These are phyloP conservation scores for Fusarium phyllophilum DNA, from an alignment of 2,329 filamentous ascomycete genomes.

Conservation along the genomic window DNA sequence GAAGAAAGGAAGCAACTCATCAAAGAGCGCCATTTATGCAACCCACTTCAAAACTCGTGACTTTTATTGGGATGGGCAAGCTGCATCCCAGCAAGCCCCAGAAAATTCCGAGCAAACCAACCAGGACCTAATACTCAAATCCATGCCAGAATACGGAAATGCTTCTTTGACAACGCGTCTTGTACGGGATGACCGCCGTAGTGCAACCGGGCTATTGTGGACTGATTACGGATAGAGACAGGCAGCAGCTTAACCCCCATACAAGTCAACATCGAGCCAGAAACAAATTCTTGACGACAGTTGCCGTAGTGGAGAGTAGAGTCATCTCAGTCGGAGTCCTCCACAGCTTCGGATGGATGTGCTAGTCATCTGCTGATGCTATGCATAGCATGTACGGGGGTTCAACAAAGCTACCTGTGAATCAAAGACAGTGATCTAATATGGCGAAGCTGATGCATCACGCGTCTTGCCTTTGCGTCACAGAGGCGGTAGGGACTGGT, in stretches of 20 bases:
- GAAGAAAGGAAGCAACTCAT: constrained; percentile 27
- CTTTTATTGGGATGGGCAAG: constrained; percentile 36
- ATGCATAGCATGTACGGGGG: not conserved
- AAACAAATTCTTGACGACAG: constrained; percentile 9
- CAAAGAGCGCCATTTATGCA: constrained; percentile 33
- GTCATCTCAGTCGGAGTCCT: constrained; percentile 6
- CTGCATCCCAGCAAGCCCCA: constrained; percentile 22
- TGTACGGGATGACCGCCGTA: not conserved
- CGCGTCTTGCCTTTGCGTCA: constrained; percentile 13
- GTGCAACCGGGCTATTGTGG: not conserved
- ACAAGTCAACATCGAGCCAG: not conserved
- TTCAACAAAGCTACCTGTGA: constrained; percentile 9
- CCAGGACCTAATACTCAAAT: constrained; percentile 2
- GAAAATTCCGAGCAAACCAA: constrained; percentile 8
- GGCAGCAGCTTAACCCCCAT: not conserved
- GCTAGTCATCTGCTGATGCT: not conserved
- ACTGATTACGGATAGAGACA: not conserved
- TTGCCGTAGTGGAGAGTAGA: constrained; percentile 25
- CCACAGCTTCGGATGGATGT: not conserved
- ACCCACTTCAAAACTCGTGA: constrained; percentile 8
- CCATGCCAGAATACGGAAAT: not conserved
- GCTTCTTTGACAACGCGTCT: not conserved
- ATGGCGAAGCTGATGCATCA: constrained; percentile 3
- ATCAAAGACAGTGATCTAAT: constrained; percentile 9
- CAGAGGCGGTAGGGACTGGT: not conserved